Conservation (phyloP, 139 green algal species). For the Closterium sp. region DNA sequence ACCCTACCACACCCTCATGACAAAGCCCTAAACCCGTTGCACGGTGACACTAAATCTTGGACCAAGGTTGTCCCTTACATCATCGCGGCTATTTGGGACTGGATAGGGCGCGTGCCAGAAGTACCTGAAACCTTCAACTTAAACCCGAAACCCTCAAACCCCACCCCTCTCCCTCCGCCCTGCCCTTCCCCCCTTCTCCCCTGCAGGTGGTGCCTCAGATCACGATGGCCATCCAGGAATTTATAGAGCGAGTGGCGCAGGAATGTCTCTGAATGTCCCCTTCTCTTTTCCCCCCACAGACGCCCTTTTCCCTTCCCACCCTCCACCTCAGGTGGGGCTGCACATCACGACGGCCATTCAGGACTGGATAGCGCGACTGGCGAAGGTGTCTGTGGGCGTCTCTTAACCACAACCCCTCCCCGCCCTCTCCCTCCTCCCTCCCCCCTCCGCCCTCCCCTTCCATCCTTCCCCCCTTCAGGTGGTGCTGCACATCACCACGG, state of each 20-base stretch:
- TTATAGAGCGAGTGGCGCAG: constrained; percentile 94
- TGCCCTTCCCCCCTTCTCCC: no score
- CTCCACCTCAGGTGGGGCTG: constrained; percentile 71
- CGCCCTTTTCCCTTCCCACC: not conserved
- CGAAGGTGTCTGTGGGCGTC: constrained; percentile 82
- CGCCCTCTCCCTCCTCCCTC: not conserved
- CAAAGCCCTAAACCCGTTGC: not conserved
- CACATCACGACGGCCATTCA: constrained; percentile 98
- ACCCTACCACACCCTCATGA: no score
- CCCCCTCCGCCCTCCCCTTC: not conserved
- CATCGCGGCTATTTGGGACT: no score
- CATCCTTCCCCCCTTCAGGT: constrained; percentile 50
- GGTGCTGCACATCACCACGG: constrained; percentile 61
- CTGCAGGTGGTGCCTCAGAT: constrained; percentile 98
- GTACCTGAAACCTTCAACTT: not conserved
- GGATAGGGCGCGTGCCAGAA: no score
- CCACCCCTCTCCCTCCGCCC: not conserved
- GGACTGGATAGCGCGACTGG: constrained; percentile 97
- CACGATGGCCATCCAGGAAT: constrained; percentile 96
- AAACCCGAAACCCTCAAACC: not conserved
- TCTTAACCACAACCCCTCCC: not conserved
- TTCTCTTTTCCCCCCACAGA: no score
- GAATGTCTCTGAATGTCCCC: constrained; percentile 78
- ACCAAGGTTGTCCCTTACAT: no score
- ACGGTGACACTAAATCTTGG: not conserved